A percentile compares a stretch with the other conserved stretches of the same genome.
Conservation (phyloP, 106 monocot genomes). For the Alisma plantagoaquatica region DNA sequence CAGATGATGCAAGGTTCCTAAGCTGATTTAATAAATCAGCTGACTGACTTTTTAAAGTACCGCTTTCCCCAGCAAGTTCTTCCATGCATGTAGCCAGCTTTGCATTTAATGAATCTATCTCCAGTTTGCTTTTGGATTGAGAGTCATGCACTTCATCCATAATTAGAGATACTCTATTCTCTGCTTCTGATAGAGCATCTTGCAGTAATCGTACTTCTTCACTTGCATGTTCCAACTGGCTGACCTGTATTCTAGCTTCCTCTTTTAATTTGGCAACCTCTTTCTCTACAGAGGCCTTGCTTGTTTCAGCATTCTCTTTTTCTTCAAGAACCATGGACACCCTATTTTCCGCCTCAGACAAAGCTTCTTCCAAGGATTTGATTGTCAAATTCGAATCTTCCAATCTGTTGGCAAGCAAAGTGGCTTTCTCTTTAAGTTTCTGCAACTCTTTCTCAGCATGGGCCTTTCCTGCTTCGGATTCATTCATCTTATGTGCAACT, state of each 20-base stretch:
- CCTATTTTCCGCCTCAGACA: constrained; percentile 29
- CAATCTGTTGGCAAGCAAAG: constrained; percentile 17
- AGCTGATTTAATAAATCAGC: constrained; percentile 36
- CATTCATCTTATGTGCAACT: constrained; percentile 37
- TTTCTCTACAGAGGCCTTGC: constrained; percentile 27
- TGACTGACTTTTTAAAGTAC: constrained; percentile 36
- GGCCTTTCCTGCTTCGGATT: constrained; percentile 27
- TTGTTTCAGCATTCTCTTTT: constrained; percentile 31
- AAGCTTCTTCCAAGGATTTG: constrained; percentile 39
- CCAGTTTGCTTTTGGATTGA: constrained; percentile 32
- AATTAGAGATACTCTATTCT: constrained; percentile 33
- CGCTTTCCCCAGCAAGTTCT: constrained; percentile 44
- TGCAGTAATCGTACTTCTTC: constrained; percentile 41
- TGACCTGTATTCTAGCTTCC: constrained; percentile 30
- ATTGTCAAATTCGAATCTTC: constrained; percentile 37
- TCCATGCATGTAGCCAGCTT: constrained; percentile 48
- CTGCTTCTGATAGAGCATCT: constrained; percentile 35
- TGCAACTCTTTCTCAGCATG: constrained; percentile 34
- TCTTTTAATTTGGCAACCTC: constrained; percentile 52
- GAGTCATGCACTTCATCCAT: constrained; percentile 43
- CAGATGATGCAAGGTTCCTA: constrained; percentile 35
- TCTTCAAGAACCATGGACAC: constrained; percentile 35
- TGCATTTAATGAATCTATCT: constrained; percentile 44
- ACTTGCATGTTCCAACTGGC: constrained; percentile 43
- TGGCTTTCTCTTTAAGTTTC: constrained; percentile 39